phyloP scores from a whole-genome alignment of 495 filamentous ascomycete genomes.

The Darksidea phi region DNA sequence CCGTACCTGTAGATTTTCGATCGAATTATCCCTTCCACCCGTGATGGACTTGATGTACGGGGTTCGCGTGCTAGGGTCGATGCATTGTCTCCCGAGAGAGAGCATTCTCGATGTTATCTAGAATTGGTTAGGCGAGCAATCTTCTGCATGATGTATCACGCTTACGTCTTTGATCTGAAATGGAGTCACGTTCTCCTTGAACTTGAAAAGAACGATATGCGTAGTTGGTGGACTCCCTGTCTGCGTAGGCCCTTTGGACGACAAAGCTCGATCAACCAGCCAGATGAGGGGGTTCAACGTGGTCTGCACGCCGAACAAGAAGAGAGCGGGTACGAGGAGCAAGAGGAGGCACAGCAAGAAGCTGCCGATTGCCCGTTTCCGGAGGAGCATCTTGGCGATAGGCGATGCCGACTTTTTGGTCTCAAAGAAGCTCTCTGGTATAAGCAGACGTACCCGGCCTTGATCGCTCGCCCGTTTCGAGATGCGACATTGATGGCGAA shows the following conservation, averaged over 20 bases:
- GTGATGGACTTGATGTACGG: constrained; percentile 41
- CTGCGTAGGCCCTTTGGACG: neutral
- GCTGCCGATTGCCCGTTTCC: neutral
- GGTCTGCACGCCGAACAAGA: neutral
- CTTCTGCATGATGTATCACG: neutral
- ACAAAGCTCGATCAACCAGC: neutral
- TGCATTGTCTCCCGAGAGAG: constrained; percentile 21
- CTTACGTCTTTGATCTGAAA: constrained; percentile 25
- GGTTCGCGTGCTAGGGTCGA: constrained; percentile 32
- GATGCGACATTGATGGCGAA: too few species aligned
- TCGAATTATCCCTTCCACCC: constrained; percentile 28
- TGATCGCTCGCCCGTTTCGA: too few species aligned
- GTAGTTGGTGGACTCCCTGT: neutral
- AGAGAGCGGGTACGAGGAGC: neutral
- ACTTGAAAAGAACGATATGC: constrained; percentile 29
- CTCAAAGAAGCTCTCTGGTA: too few species aligned
- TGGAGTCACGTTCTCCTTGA: constrained; percentile 15
- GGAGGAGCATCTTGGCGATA: constrained; percentile 2
- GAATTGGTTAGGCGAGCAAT: neutral
- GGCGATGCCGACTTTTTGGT: too few species aligned
- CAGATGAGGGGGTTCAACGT: constrained; percentile 5
- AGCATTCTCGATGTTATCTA: constrained; percentile 40
- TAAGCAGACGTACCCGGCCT: too few species aligned
- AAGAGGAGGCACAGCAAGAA: neutral
- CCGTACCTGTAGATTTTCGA: constrained; percentile 23